Evolutionary conservation across 768 basidiomycete genomes (phyloP), one percentile per base, ranked within the genome.

Genomic region (Trichaptum fuscoviolaceum): DNA sequence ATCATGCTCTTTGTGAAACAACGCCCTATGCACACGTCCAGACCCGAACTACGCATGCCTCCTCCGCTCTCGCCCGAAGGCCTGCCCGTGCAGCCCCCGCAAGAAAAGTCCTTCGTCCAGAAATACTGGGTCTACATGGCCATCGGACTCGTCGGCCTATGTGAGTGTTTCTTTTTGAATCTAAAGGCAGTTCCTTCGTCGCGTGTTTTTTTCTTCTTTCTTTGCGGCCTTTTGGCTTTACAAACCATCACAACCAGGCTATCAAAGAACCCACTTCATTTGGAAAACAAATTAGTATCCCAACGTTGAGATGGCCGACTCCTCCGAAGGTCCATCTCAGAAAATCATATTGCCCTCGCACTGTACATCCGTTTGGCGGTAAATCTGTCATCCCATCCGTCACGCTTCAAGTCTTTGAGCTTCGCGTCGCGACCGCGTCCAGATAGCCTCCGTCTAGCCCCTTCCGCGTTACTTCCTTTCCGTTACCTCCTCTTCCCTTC

Each of bases 61-160:
- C 90, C 89, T 9, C 86, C 85, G 5, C 74, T 93, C 25, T 86
- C 86, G 9, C 77, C 84, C 18, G 81, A 89, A 71, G 92, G 92
- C 60, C 83, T 86, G 71, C 83, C 86, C 23, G 78, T 90, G 25
- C 74, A 81, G 66, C 84, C 87, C 0, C 74, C 79, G 35, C 82
- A 84, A 0, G 92, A 96, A 73, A 91, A 94, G 76, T 79, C 86
- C 12, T 93, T 95, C 76, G 66, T 95, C 57, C 90, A 93, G 72
- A 95, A 95, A 74, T 96, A 96, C 75, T 96, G 95, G 95, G 80
- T 95, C 76, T 95, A 94, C 71, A 84, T 93, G 42, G 78, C 82
- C 57, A 81, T 86, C 2, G 75, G 85, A 58, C 75, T 89, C 10
- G 72, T 90, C 20, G 84, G 87, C 58, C 71, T 90, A 20, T 64